Evolutionary conservation across 352 stramenopile species (phyloP).

Genomic region (Phytophthora quininea): DNA sequence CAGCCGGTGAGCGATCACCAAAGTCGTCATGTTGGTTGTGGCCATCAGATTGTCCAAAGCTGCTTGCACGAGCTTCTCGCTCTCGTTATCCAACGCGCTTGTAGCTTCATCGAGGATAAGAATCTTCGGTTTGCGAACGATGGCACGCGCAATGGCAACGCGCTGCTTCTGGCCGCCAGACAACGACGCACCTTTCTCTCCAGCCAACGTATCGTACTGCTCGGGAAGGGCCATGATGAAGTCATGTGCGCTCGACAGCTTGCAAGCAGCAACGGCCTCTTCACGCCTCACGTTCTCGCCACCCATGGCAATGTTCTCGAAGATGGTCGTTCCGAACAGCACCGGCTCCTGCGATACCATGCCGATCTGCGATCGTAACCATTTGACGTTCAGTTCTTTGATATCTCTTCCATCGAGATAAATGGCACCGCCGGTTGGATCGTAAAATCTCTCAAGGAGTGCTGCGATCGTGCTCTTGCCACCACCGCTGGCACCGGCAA

Average conservation of each 20-base stretch:
- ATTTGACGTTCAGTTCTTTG: not conserved
- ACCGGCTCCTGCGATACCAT: conserved; percentile 78
- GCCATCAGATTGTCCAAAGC: conserved; percentile 15
- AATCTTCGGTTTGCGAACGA: conserved; percentile 84
- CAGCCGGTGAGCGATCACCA: conserved; percentile 91
- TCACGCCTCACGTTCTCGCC: conserved; percentile 11
- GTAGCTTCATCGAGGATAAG: conserved; percentile 72
- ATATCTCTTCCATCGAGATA: conserved; percentile 74
- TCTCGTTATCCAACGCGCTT: conserved; percentile 41
- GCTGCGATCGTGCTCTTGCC: conserved; percentile 42
- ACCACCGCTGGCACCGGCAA: conserved; percentile 24
- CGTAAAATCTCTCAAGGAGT: conserved; percentile 88
- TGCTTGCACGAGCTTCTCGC: conserved; percentile 29
- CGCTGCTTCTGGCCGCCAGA: conserved; percentile 45
- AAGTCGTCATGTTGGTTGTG: conserved; percentile 66
- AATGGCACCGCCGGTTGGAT: conserved; percentile 65
- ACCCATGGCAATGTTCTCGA: conserved; percentile 81
- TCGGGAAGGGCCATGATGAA: conserved; percentile 81
- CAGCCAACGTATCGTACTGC: conserved; percentile 78
- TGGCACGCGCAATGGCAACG: conserved; percentile 37
- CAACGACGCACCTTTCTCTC: conserved; percentile 37
- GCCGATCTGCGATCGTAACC: conserved; percentile 38
- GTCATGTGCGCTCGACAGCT: conserved; percentile 35
- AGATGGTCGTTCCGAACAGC: conserved; percentile 80
- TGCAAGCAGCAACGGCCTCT: conserved; percentile 69